These are phyloP conservation scores for Polygonum maritimum DNA, from an alignment of 148 eudicot genomes.

Conservation along the genomic window DNA sequence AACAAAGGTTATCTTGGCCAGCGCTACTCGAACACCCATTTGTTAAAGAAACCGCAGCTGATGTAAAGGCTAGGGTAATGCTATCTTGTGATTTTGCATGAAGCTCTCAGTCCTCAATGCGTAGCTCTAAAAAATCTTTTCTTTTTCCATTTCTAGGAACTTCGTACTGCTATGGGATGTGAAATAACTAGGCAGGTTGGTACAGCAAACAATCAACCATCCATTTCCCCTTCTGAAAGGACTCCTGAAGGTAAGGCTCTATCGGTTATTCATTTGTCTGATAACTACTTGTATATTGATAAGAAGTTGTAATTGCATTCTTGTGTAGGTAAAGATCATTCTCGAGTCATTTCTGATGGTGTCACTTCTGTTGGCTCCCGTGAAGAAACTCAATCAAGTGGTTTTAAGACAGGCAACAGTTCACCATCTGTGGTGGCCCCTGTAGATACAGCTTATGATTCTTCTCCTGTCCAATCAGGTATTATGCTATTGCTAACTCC, in stretches of 20 bases:
- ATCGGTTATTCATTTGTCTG: neutral
- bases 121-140: neutral
- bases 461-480: slow-evolving; percentile 33
- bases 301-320: slow-evolving; percentile 1
- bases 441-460: slow-evolving; percentile 41
- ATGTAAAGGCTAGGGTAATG: slow-evolving; percentile 39
- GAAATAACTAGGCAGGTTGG: slow-evolving; percentile 48
- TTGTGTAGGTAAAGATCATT: slow-evolving; percentile 26
- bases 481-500: neutral
- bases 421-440: slow-evolving; percentile 49
- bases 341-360: slow-evolving; percentile 24
- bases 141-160: slow-evolving; percentile 35
- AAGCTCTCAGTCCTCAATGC: neutral
- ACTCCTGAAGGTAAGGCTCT: slow-evolving; percentile 55
- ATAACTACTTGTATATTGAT: neutral
- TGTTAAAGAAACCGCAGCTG: slow-evolving; percentile 50
- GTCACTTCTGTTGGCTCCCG: slow-evolving; percentile 18
- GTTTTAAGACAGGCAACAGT: slow-evolving; percentile 14
- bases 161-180: slow-evolving; percentile 29
- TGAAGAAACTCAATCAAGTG: slow-evolving; percentile 24
- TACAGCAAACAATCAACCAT: slow-evolving; percentile 28
- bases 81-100: slow-evolving; percentile 3
- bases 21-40: slow-evolving; percentile 91
- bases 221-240: slow-evolving; percentile 26
- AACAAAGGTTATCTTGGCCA: slow-evolving; percentile 89